A percentile compares a stretch with the other conserved stretches of the same genome.
These are phyloP conservation scores for Pyrus communis DNA, from an alignment of 306 rosid genomes.

Conservation along the genomic window DNA sequence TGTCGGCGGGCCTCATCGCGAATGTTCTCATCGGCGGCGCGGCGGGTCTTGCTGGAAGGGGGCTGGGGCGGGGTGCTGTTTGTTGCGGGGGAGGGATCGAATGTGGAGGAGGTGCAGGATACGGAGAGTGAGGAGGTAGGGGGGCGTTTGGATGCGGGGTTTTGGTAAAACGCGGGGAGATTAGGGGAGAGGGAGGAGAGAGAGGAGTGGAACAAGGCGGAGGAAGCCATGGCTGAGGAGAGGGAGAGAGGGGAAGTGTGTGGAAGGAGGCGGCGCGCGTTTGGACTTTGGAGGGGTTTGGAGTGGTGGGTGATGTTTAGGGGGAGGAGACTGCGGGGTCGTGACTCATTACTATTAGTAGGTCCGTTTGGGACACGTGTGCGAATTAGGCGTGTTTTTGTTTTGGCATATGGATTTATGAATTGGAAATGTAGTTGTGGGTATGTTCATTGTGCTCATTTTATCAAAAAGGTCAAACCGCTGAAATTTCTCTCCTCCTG, in stretches of 20 bases:
- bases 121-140: background rate
- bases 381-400: background rate
- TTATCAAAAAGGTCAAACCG: too few species aligned
- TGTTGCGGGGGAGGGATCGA: conserved; percentile 15
- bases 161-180: background rate
- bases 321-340: background rate
- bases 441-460: too few species aligned
- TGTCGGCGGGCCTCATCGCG: conserved; percentile 69
- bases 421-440: too few species aligned
- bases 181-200: conserved; percentile 31
- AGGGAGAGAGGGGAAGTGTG: background rate
- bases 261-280: conserved; percentile 13
- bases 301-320: background rate
- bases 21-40: conserved; percentile 50
- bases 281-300: background rate
- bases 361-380: background rate
- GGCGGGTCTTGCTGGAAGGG: conserved; percentile 12
- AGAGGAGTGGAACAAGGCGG: conserved; percentile 38
- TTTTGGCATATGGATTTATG: background rate
- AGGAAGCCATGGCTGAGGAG: conserved; percentile 25
- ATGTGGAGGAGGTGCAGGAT: conserved; percentile 35
- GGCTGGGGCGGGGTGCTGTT: conserved; percentile 12
- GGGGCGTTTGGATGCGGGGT: conserved; percentile 7
- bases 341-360: background rate
- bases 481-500: too few species aligned